Evolutionary conservation across 1,284 basidiomycete genomes (phyloP).

Genomic region (Pascua sp.): DNA sequence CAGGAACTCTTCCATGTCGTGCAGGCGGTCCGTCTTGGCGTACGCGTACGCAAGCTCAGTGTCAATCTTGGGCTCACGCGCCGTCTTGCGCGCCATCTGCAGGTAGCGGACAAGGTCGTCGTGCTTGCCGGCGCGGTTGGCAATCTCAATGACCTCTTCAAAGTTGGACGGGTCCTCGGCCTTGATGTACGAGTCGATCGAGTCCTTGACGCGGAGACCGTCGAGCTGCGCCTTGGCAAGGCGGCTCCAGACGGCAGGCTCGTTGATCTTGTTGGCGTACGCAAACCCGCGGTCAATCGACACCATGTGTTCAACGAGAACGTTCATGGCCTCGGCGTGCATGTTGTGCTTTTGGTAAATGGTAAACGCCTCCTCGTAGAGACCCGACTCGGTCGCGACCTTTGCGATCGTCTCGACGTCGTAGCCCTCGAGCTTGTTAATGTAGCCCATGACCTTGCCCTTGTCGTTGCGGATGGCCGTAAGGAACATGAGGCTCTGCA

Average conservation of each 20-base stretch:
- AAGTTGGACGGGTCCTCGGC: constrained; percentile 96
- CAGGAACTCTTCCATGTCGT: constrained; percentile 99
- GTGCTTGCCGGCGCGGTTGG: constrained; percentile 92
- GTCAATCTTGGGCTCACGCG: constrained; percentile 96
- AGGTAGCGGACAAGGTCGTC: constrained; percentile 96
- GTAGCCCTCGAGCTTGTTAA: constrained; percentile 95
- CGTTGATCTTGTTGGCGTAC: constrained; percentile 94
- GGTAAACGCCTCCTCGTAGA: constrained; percentile 94
- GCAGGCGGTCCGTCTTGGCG: constrained; percentile 92
- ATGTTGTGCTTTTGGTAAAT: constrained; percentile 95
- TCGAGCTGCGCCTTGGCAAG: constrained; percentile 99
- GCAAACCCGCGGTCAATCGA: constrained; percentile 95
- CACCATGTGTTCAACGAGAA: constrained; percentile 96
- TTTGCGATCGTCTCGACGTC: constrained; percentile 92
- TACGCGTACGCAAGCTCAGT: constrained; percentile 96
- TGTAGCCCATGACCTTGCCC: constrained; percentile 97
- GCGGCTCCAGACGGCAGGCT: constrained; percentile 94
- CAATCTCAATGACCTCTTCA: constrained; percentile 93
- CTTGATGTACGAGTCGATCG: constrained; percentile 99
- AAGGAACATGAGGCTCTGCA: constrained; percentile 90
- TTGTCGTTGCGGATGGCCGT: constrained; percentile 98
- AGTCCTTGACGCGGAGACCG: constrained; percentile 95
- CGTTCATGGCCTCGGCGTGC: constrained; percentile 92
- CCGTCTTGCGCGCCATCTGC: constrained; percentile 98
- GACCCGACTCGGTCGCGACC: constrained; percentile 93